Conservation (phyloP, 805 yeast species). For the Phaffomyces thermotolerans region DNA sequence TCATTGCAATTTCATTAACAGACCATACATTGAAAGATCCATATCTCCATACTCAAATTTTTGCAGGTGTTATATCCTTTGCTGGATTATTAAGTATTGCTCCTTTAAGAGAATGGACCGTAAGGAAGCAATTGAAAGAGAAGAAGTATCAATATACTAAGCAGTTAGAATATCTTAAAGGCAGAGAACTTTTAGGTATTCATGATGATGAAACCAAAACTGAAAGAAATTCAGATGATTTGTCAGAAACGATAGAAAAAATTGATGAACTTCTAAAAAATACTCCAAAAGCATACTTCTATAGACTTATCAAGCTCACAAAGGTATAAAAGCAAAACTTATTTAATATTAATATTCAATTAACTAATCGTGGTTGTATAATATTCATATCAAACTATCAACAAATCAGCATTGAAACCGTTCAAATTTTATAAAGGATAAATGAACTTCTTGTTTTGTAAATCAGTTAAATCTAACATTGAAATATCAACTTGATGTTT, state of each 20-base stretch:
- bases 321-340: conserved; percentile 8
- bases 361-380: too few relatives aligned
- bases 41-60: conserved; percentile 50
- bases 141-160: not conserved
- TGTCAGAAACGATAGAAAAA: not conserved
- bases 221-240: not conserved
- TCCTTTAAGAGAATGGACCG: conserved; percentile 43
- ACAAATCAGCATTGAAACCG: too few relatives aligned
- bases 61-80: conserved; percentile 44
- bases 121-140: conserved; percentile 15
- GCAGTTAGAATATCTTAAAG: not conserved
- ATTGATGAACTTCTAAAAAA: conserved; percentile 6
- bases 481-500: conserved; percentile 30
- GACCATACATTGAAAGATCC: conserved; percentile 29
- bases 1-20: conserved; percentile 44
- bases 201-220: not conserved
- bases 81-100: conserved; percentile 35
- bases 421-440: conserved; percentile 38
- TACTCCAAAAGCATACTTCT: conserved; percentile 5
- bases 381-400: too few relatives aligned
- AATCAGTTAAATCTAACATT: conserved; percentile 45
- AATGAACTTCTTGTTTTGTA: conserved; percentile 43
- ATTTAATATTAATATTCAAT: not conserved
- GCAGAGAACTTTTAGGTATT: not conserved
- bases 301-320: conserved; percentile 12